phyloP scores from a whole-genome alignment of 2,329 filamentous ascomycete genomes.

The Cyphellophora attinorum region DNA sequence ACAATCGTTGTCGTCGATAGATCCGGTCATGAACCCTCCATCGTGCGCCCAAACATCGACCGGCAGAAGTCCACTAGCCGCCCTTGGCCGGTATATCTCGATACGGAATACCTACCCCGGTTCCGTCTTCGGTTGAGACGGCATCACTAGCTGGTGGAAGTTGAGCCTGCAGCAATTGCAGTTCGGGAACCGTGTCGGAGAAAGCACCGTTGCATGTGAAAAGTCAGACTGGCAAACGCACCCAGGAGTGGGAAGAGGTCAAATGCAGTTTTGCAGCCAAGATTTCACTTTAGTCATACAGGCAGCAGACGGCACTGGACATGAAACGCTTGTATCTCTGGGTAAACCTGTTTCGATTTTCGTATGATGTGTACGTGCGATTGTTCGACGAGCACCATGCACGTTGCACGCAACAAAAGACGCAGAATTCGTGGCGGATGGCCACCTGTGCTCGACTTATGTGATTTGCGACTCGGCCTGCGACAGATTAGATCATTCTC shows the following conservation, averaged over 20 bases:
- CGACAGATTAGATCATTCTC: too few species aligned
- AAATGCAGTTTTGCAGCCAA: too few species aligned
- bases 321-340: too few species aligned
- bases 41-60: constrained; percentile 18
- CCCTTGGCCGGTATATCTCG: constrained; percentile 15
- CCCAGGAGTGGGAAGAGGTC: too few species aligned
- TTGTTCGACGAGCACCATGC: background rate
- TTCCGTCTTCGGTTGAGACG: constrained; percentile 14
- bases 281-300: too few species aligned
- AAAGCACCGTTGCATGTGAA: too few species aligned
- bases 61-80: constrained; percentile 12
- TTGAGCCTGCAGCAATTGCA: constrained; percentile 11
- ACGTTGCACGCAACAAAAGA: background rate
- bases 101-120: constrained; percentile 16
- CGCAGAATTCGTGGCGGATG: background rate
- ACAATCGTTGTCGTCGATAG: constrained; percentile 27
- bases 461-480: too few species aligned
- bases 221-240: too few species aligned
- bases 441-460: background rate
- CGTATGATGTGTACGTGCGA: too few species aligned
- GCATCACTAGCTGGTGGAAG: constrained; percentile 12
- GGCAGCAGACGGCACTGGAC: too few species aligned
- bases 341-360: too few species aligned
- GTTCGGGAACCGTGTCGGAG: too few species aligned
- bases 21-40: constrained; percentile 23